phyloP scores from a whole-genome alignment of 768 basidiomycete species.

The Serpula lacrymans region DNA sequence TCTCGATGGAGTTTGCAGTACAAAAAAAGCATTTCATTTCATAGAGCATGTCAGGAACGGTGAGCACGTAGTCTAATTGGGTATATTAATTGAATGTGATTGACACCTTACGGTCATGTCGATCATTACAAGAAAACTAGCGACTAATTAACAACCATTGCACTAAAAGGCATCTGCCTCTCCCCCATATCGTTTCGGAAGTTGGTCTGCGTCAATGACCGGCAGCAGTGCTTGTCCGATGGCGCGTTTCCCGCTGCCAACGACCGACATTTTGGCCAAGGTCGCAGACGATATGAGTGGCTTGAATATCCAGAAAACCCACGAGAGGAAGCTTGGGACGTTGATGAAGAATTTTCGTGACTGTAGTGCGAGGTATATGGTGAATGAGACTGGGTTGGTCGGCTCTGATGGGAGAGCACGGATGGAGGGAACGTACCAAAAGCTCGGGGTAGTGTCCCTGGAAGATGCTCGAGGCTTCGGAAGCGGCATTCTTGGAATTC shows the following conservation, averaged over 20 bases:
- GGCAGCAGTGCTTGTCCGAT: slow-evolving; percentile 61
- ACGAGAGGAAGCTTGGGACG: slow-evolving; percentile 70
- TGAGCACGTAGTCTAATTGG: too few species aligned
- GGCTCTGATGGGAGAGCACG: background rate
- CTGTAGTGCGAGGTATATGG: slow-evolving; percentile 27
- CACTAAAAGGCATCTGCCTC: slow-evolving; percentile 52
- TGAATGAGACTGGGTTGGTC: background rate
- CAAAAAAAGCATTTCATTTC: too few species aligned
- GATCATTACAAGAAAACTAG: too few species aligned
- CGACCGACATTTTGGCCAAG: slow-evolving; percentile 78
- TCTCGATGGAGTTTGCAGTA: too few species aligned
- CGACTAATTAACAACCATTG: too few species aligned
- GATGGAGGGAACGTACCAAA: slow-evolving; percentile 42
- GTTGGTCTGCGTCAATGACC: slow-evolving; percentile 49
- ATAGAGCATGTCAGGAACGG: too few species aligned
- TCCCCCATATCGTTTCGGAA: slow-evolving; percentile 74
- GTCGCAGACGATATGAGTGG: slow-evolving; percentile 68
- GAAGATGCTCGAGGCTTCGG: slow-evolving; percentile 73
- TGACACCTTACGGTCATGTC: too few species aligned
- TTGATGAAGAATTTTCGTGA: slow-evolving; percentile 79
- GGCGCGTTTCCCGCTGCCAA: slow-evolving; percentile 58
- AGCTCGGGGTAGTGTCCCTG: slow-evolving; percentile 77
- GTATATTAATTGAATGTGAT: too few species aligned
- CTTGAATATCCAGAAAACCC: slow-evolving; percentile 86
- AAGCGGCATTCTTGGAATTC: slow-evolving; percentile 74